Evolutionary conservation across 202 grass and related monocot genomes (phyloP).

Genomic region (Setaria italica): DNA sequence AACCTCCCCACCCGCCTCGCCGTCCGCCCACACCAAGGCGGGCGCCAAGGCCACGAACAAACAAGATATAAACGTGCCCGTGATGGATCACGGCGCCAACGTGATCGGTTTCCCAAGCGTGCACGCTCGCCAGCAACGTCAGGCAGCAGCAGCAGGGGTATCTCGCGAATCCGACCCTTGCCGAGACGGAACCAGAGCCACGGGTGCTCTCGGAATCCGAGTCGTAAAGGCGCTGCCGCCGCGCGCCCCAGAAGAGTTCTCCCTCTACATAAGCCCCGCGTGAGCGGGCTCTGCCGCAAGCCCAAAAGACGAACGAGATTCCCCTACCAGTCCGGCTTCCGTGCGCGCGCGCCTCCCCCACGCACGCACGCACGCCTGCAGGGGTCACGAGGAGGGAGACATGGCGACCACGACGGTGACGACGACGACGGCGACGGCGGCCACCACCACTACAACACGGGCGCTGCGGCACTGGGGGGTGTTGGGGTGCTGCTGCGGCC

Average conservation of each 20-base stretch:
- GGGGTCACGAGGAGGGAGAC: neutral
- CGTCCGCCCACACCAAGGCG: neutral
- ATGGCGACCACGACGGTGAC: constrained; percentile 41
- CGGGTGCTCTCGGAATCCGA: neutral
- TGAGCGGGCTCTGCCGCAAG: neutral
- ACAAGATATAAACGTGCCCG: constrained; percentile 8
- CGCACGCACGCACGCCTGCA: neutral
- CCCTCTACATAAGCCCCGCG: neutral
- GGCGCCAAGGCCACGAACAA: neutral
- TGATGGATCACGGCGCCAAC: neutral
- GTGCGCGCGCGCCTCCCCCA: neutral
- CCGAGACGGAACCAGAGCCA: neutral
- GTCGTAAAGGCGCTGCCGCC: neutral
- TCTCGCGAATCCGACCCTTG: neutral
- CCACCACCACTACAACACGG: too few relatives aligned
- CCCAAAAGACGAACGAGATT: neutral
- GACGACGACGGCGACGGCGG: neutral
- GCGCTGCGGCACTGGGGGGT: too few relatives aligned
- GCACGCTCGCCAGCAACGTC: neutral
- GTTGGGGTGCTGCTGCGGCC: too few relatives aligned
- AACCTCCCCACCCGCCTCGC: constrained; percentile 22
- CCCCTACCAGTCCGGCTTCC: neutral
- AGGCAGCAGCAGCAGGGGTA: neutral
- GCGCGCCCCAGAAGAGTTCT: too few relatives aligned
- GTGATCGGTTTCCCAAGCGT: neutral